These are phyloP conservation scores for Xylaria sp. DNA, from an alignment of 2,329 filamentous ascomycete species.

Conservation along the genomic window DNA sequence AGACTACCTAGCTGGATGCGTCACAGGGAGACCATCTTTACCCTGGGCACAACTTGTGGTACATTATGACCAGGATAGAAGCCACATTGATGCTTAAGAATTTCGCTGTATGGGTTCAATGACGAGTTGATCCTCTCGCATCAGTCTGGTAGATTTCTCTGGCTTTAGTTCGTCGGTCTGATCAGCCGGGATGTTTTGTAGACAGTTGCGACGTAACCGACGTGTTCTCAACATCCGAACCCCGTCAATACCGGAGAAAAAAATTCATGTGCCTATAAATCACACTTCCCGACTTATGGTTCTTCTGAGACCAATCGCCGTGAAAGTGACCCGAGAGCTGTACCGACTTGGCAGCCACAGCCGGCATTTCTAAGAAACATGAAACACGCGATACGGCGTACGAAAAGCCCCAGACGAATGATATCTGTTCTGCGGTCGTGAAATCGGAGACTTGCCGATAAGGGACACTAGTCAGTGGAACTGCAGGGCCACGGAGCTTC, in stretches of 20 bases:
- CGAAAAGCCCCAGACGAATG: conserved; percentile 5
- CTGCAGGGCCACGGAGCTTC: conserved; percentile 15
- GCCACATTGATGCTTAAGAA: neutral
- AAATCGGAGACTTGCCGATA: neutral
- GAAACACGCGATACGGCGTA: conserved; percentile 7
- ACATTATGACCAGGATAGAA: no score
- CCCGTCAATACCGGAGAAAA: neutral
- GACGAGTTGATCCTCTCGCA: neutral
- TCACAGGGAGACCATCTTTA: neutral
- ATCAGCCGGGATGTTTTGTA: neutral
- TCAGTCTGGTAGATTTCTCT: neutral
- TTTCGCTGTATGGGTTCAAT: neutral
- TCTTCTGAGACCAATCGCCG: neutral
- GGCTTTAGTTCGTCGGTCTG: neutral
- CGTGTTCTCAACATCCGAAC: neutral
- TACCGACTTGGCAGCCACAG: neutral
- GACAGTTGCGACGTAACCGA: neutral
- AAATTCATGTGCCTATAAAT: neutral
- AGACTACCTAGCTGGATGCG: neutral
- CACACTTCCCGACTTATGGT: neutral
- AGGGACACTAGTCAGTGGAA: neutral
- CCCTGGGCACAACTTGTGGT: no score
- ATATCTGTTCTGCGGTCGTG: neutral
- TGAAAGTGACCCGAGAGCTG: neutral
- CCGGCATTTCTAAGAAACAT: neutral